Percentiles rank a stretch among this genome's conserved stretches.
phyloP scores from a whole-genome alignment of 805 yeast species.

The Barnettozyma sucrosica region DNA sequence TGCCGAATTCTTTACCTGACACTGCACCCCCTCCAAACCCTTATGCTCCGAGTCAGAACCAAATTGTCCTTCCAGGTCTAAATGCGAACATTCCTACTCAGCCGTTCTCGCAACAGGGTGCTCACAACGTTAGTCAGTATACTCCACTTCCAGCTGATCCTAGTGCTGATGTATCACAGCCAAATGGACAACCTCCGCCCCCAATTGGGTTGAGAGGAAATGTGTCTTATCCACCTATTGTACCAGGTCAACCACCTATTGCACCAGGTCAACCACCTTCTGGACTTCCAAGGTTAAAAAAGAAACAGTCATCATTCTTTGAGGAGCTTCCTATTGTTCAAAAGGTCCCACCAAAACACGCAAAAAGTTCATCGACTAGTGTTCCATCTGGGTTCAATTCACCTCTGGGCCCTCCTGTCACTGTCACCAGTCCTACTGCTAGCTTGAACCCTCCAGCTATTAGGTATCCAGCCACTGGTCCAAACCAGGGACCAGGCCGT shows the following conservation, averaged over 20 bases:
- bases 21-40: neutral
- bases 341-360: conserved; percentile 15
- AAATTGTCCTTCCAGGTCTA: neutral
- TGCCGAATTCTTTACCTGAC: neutral
- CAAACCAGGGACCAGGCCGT: neutral
- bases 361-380: conserved; percentile 9
- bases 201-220: neutral
- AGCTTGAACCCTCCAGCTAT: neutral
- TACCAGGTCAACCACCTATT: conserved; percentile 1
- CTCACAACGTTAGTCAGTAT: neutral
- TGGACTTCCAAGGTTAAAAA: conserved; percentile 21
- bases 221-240: neutral
- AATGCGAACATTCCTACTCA: neutral
- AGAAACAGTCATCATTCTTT: conserved; percentile 41
- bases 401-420: neutral
- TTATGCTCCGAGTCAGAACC: neutral
- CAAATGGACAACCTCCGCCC: neutral
- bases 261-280: conserved; percentile 1
- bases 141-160: neutral
- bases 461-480: neutral
- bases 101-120: neutral
- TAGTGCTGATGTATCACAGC: neutral
- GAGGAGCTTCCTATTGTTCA: conserved; percentile 48
- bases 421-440: conserved; percentile 7
- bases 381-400: neutral